A percentile compares a stretch with the other conserved stretches of the same genome.
phyloP scores from a whole-genome alignment of 352 stramenopile species.

The Phytophthora cryptogea region DNA sequence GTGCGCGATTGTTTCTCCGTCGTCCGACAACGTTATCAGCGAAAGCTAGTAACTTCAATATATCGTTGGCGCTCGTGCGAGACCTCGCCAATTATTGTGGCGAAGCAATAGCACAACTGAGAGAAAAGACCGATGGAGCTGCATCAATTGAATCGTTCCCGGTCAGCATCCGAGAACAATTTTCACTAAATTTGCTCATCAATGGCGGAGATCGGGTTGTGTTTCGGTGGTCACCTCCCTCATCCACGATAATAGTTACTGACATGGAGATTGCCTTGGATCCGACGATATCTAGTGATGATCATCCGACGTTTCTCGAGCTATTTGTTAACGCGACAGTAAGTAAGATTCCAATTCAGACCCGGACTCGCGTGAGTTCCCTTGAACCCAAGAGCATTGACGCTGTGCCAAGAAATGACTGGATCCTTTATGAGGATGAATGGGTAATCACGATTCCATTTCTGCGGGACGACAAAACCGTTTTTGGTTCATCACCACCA shows the following conservation, averaged over 20 bases:
- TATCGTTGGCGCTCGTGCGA: constrained; percentile 19
- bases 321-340: constrained; percentile 13
- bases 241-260: constrained; percentile 3
- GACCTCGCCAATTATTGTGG: constrained; percentile 13
- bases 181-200: constrained; percentile 22
- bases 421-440: constrained; percentile 7
- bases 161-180: constrained; percentile 19
- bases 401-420: not conserved
- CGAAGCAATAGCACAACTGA: constrained; percentile 10
- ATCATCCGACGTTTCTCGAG: constrained; percentile 9
- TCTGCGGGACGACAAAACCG: constrained; percentile 7
- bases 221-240: constrained; percentile 24
- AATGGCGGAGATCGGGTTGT: constrained; percentile 8
- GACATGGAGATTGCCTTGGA: constrained; percentile 14
- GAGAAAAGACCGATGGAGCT: not conserved
- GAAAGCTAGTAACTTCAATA: not conserved
- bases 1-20: constrained; percentile 17
- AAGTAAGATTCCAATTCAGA: constrained; percentile 22
- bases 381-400: constrained; percentile 2
- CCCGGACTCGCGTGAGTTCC: constrained; percentile 33
- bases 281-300: not conserved
- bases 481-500: constrained; percentile 6
- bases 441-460: constrained; percentile 29
- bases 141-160: constrained; percentile 16
- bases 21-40: constrained; percentile 14